A percentile compares a stretch with the other conserved stretches of the same genome.
Conservation (phyloP, 1,284 basidiomycete species). For the Porogramme epimiltina region DNA sequence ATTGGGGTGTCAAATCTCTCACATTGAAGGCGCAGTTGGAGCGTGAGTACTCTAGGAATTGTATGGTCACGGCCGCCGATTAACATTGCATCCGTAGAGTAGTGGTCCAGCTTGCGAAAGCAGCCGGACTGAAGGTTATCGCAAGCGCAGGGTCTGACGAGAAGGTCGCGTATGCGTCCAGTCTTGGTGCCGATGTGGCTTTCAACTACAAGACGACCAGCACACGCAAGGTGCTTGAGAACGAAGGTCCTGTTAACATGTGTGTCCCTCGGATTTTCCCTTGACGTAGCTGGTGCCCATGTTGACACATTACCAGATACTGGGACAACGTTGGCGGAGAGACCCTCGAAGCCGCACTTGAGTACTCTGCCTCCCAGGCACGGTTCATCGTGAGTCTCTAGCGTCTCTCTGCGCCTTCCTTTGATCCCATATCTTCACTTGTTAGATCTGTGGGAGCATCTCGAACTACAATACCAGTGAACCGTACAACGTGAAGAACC, state of each 20-base stretch:
- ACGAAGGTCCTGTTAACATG: constrained; percentile 57
- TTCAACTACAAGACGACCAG: constrained; percentile 72
- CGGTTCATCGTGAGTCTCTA: constrained; percentile 52
- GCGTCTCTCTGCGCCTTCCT: not conserved
- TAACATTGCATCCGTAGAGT: constrained; percentile 26
- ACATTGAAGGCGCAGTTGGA: constrained; percentile 21
- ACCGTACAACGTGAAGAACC: constrained; percentile 32
- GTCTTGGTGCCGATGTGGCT: constrained; percentile 65
- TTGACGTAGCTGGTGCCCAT: not conserved
- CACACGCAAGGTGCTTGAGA: constrained; percentile 52
- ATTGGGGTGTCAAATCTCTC: not conserved
- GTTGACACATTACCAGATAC: constrained; percentile 32
- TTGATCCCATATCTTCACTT: constrained; percentile 21
- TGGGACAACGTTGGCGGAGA: constrained; percentile 67
- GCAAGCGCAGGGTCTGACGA: constrained; percentile 72
- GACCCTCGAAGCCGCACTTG: constrained; percentile 57
- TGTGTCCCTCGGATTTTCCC: constrained; percentile 20
- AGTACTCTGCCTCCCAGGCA: constrained; percentile 47
- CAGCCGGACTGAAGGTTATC: constrained; percentile 66
- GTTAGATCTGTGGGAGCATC: constrained; percentile 35
- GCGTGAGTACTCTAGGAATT: constrained; percentile 9
- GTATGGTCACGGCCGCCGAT: no score
- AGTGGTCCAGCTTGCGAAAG: constrained; percentile 65
- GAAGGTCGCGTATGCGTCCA: constrained; percentile 64
- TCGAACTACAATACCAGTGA: constrained; percentile 31